Conservation (phyloP, 2,329 filamentous ascomycete genomes). For the Aureobasidium sp. region DNA sequence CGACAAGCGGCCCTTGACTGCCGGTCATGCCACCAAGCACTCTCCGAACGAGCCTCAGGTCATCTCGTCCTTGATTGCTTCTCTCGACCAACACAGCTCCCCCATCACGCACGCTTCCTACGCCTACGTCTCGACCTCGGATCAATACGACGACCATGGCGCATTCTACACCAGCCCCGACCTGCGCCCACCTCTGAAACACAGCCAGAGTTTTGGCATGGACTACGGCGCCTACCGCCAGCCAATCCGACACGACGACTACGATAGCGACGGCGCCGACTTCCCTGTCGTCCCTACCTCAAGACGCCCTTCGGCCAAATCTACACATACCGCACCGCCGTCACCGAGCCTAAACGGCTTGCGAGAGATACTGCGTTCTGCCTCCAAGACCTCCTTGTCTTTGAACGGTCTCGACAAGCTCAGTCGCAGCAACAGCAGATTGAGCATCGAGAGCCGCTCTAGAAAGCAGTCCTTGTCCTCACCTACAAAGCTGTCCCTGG, state of each 20-base stretch:
- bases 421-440: conserved; percentile 40
- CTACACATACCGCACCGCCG: conserved; percentile 58
- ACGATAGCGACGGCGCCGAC: conserved; percentile 51
- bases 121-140: conserved; percentile 8
- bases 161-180: background rate
- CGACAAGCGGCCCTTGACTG: conserved; percentile 20
- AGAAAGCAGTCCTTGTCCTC: conserved; percentile 17
- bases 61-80: conserved; percentile 58
- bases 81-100: conserved; percentile 38
- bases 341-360: conserved; percentile 39
- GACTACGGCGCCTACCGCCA: conserved; percentile 54
- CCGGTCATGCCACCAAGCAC: conserved; percentile 28
- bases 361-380: conserved; percentile 50
- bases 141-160: conserved; percentile 3
- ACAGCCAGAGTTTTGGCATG: conserved; percentile 51
- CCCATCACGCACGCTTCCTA: background rate
- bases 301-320: conserved; percentile 71
- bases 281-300: conserved; percentile 74
- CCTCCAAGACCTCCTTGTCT: conserved; percentile 16
- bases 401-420: conserved; percentile 54
- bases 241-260: conserved; percentile 44
- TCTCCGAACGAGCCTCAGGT: conserved; percentile 41
- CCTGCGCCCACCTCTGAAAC: conserved; percentile 7
- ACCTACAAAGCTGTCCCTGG: conserved; percentile 20
- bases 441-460: conserved; percentile 28